Conservation (phyloP, 345 rosid genomes). For the Syzygium aromaticum region DNA sequence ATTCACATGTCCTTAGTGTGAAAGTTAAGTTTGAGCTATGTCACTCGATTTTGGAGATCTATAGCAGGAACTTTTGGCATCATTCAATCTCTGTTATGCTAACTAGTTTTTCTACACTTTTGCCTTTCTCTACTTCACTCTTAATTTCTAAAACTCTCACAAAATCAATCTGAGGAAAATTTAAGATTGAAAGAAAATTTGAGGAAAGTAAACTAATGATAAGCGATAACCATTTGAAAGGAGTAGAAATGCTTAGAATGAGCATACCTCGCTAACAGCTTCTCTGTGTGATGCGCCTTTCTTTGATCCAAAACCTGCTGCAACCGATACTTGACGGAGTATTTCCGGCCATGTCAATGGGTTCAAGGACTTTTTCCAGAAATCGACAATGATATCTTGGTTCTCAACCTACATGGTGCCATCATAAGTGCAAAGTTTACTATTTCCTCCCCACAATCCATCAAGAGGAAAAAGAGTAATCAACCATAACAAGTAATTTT, state of each 20-base stretch:
- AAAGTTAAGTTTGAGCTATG: background rate
- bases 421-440: slow-evolving; percentile 2
- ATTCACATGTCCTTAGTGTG: background rate
- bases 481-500: background rate
- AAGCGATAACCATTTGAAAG: background rate
- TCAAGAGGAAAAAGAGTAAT: background rate
- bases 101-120: background rate
- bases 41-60: background rate
- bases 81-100: background rate
- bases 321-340: slow-evolving; percentile 69
- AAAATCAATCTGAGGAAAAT: background rate
- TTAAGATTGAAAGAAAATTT: background rate
- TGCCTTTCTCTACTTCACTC: background rate
- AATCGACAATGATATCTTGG: slow-evolving; percentile 47
- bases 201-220: background rate
- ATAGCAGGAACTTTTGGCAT: background rate
- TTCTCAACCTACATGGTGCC: slow-evolving; percentile 52
- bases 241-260: background rate
- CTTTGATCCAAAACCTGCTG: slow-evolving; percentile 90
- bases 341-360: slow-evolving; percentile 93
- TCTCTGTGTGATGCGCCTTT: slow-evolving; percentile 39
- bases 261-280: slow-evolving; percentile 60
- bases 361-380: slow-evolving; percentile 81
- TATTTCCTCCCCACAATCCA: background rate
- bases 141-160: background rate